phyloP scores from a whole-genome alignment of 1,284 basidiomycete species.

The Taiwanofungus camphoratus region DNA sequence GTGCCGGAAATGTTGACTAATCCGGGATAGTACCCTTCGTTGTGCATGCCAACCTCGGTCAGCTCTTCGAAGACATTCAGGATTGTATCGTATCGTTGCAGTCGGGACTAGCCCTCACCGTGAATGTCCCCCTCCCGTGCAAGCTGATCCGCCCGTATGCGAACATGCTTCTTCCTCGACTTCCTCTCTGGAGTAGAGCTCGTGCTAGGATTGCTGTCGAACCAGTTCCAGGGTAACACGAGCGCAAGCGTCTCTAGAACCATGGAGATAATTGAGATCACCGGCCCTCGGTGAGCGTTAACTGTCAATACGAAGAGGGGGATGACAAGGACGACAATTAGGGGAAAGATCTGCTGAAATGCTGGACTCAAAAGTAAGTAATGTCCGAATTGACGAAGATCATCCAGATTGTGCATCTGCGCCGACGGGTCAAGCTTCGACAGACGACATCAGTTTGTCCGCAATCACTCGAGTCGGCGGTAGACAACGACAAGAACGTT shows the following conservation, averaged over 20 bases:
- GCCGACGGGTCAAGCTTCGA: conserved; percentile 12
- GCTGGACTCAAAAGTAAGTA: conserved; percentile 17
- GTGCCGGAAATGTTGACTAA: conserved; percentile 93
- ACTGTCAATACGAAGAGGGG: conserved; percentile 41
- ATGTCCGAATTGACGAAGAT: conserved; percentile 23
- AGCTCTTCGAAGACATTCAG: too few relatives aligned
- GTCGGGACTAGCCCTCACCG: background rate
- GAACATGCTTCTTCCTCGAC: conserved; percentile 41
- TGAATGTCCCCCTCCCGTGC: conserved; percentile 14
- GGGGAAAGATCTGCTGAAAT: conserved; percentile 47
- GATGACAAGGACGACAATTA: conserved; percentile 47
- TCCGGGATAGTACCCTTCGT: conserved; percentile 68
- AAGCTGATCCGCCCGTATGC: conserved; percentile 53
- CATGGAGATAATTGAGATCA: conserved; percentile 40
- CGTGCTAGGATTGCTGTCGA: conserved; percentile 24
- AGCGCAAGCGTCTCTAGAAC: conserved; percentile 49
- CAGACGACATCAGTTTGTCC: conserved; percentile 18
- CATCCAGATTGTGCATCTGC: conserved; percentile 31
- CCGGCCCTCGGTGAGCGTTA: conserved; percentile 30
- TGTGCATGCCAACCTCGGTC: conserved; percentile 12
- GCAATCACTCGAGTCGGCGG: too few relatives aligned
- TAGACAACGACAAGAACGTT: too few relatives aligned
- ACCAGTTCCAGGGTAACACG: conserved; percentile 57
- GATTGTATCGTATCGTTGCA: too few relatives aligned
- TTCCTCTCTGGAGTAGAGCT: conserved; percentile 36